Conservation (phyloP, 352 stramenopile species). For the Phytophthora pluvialis region DNA sequence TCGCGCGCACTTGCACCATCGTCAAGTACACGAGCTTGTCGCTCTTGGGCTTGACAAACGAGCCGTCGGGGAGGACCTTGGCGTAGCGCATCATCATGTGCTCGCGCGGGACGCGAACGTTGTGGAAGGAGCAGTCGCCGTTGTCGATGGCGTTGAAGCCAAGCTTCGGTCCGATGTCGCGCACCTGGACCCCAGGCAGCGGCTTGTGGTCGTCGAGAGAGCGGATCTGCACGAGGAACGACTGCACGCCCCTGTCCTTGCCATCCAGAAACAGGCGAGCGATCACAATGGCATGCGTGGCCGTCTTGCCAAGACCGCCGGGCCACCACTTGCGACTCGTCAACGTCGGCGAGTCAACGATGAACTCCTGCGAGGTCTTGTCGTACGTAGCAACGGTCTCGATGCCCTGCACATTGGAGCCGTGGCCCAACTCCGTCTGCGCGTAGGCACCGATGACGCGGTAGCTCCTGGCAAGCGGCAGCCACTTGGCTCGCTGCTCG, state of each 20-base stretch:
- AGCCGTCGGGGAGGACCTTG: conserved; percentile 58
- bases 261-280: conserved; percentile 26
- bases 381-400: conserved; percentile 58
- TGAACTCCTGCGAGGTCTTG: conserved; percentile 89
- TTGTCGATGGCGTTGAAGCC: conserved; percentile 32
- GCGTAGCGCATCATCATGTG: conserved; percentile 37
- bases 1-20: conserved; percentile 50
- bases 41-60: conserved; percentile 60
- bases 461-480: conserved; percentile 28
- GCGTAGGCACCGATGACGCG: conserved; percentile 32
- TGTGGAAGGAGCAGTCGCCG: conserved; percentile 30
- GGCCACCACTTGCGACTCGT: conserved; percentile 97
- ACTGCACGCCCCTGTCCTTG: conserved; percentile 28
- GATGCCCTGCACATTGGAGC: conserved; percentile 36
- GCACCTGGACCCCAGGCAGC: conserved; percentile 28
- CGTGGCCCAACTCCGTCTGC: conserved; percentile 34
- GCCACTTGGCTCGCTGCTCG: conserved; percentile 28
- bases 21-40: conserved; percentile 72
- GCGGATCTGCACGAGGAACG: conserved; percentile 35
- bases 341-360: conserved; percentile 94
- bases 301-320: conserved; percentile 32
- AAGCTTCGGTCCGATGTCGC: conserved; percentile 33
- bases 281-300: conserved; percentile 32
- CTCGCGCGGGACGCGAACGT: conserved; percentile 20
- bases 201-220: conserved; percentile 28